phyloP scores from a whole-genome alignment of 257 asterid genomes.

The Solanum pimpinellifolium region DNA sequence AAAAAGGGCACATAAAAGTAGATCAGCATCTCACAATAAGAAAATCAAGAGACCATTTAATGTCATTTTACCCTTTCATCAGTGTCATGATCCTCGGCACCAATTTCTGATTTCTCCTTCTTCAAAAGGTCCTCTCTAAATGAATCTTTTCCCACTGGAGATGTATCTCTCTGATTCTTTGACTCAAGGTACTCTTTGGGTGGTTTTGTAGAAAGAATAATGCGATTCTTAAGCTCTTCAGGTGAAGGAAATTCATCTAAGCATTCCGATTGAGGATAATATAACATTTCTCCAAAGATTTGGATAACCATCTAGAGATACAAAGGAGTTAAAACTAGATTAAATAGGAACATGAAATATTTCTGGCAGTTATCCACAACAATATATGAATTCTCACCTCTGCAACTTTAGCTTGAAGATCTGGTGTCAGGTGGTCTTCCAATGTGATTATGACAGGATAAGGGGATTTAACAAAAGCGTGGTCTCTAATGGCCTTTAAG shows the following conservation, averaged over 20 bases:
- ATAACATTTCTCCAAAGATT: slow-evolving; percentile 85
- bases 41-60: not conserved
- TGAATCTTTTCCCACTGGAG: slow-evolving; percentile 33
- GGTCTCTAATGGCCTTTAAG: slow-evolving; percentile 60
- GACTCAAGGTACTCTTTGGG: slow-evolving; percentile 79
- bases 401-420: slow-evolving; percentile 88
- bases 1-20: not conserved
- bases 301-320: slow-evolving; percentile 50
- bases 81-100: slow-evolving; percentile 3
- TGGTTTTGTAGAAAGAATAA: slow-evolving; percentile 85
- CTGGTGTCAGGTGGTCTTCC: slow-evolving; percentile 89
- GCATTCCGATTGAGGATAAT: slow-evolving; percentile 44
- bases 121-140: slow-evolving; percentile 36
- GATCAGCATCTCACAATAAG: not conserved
- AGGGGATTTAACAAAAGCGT: slow-evolving; percentile 70
- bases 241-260: slow-evolving; percentile 84
- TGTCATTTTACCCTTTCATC: slow-evolving; percentile 30
- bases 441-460: slow-evolving; percentile 82
- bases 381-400: slow-evolving; percentile 29
- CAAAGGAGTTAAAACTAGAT: not conserved
- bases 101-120: slow-evolving; percentile 5
- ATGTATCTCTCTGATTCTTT: slow-evolving; percentile 22
- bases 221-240: slow-evolving; percentile 48
- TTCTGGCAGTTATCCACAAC: not conserved
- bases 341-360: not conserved